A percentile compares a stretch with the other conserved stretches of the same genome.
Conservation (phyloP, 805 yeast species). For the Wickerhamomyces canadensis region DNA sequence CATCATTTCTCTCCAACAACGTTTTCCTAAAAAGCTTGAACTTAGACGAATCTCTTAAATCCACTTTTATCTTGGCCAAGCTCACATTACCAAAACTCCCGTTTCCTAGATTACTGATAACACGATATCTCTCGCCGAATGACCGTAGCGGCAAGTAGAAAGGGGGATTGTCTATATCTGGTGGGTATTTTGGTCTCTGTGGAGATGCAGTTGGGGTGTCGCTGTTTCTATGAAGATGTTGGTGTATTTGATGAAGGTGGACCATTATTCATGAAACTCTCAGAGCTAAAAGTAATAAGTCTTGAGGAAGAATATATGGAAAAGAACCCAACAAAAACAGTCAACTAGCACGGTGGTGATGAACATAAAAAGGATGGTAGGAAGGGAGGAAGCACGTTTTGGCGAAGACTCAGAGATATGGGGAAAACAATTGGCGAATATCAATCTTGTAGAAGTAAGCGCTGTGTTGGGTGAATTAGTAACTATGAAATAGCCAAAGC, state of each 20-base stretch:
- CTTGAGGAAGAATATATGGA: slow-evolving; percentile 1
- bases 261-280: not conserved
- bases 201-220: not conserved
- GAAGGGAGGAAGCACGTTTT: too few species aligned
- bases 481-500: too few species aligned
- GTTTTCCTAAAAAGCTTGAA: slow-evolving; percentile 31
- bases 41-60: slow-evolving; percentile 12
- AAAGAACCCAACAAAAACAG: slow-evolving; percentile 3
- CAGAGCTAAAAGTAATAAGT: not conserved
- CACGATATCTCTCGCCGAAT: slow-evolving; percentile 38
- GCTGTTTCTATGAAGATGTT: not conserved
- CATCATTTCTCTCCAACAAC: slow-evolving; percentile 35
- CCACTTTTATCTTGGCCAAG: slow-evolving; percentile 45
- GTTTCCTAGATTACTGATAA: slow-evolving; percentile 53
- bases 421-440: too few species aligned
- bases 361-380: not conserved
- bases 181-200: slow-evolving; percentile 21
- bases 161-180: slow-evolving; percentile 36
- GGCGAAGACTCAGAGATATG: too few species aligned
- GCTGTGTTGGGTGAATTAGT: too few species aligned
- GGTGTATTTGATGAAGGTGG: not conserved
- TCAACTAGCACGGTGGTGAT: not conserved
- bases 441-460: too few species aligned
- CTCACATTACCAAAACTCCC: slow-evolving; percentile 75
- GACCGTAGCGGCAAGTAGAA: slow-evolving; percentile 38